Evolutionary conservation across 805 yeast species (phyloP).

Genomic region (Saturnispora quitensis): DNA sequence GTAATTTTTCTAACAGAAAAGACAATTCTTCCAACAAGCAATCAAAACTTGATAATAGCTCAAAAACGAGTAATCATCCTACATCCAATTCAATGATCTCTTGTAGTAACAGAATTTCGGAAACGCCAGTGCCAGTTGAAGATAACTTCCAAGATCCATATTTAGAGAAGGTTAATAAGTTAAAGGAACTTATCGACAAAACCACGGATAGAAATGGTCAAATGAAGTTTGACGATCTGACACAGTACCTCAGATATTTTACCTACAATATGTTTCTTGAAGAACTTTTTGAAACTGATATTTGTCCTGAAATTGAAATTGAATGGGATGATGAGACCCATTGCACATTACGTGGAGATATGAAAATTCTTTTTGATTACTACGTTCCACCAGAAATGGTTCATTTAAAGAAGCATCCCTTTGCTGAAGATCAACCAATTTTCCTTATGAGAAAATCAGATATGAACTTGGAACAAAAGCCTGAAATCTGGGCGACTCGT

Average conservation of each 20-base stretch:
- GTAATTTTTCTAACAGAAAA: not conserved
- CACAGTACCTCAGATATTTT: conserved; percentile 48
- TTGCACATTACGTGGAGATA: conserved; percentile 34
- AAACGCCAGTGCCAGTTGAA: not conserved
- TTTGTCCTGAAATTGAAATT: conserved; percentile 39
- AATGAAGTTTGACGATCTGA: conserved; percentile 35
- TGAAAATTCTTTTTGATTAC: conserved; percentile 38
- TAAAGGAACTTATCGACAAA: conserved; percentile 15
- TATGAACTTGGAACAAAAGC: conserved; percentile 26
- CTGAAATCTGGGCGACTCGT: conserved; percentile 45
- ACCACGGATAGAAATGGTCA: conserved; percentile 17
- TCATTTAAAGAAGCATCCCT: conserved; percentile 49
- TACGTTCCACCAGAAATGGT: conserved; percentile 44
- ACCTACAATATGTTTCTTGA: conserved; percentile 56
- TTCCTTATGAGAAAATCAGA: conserved; percentile 39
- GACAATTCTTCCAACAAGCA: not conserved
- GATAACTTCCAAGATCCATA: not conserved
- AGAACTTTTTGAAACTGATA: conserved; percentile 41
- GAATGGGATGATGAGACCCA: conserved; percentile 22
- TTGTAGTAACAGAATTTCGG: not conserved
- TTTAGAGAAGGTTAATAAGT: conserved; percentile 8
- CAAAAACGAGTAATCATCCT: not conserved
- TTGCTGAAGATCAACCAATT: conserved; percentile 48
- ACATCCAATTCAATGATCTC: not conserved
- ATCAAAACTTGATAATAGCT: not conserved